These are phyloP conservation scores for Knoxia roxburghii DNA, from an alignment of 257 asterid genomes.

Conservation along the genomic window DNA sequence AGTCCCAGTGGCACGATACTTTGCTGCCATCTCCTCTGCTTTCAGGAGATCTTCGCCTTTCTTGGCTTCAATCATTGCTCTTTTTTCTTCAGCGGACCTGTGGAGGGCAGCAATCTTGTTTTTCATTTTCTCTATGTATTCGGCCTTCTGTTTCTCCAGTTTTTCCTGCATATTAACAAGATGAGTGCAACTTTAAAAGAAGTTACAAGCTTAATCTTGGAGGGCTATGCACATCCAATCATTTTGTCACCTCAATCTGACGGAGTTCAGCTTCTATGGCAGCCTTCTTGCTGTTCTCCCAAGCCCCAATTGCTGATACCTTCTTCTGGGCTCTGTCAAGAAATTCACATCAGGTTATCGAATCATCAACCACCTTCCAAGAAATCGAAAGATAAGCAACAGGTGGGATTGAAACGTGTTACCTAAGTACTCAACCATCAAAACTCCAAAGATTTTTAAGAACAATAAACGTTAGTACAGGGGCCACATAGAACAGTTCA, in stretches of 20 bases:
- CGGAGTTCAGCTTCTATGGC: constrained; percentile 75
- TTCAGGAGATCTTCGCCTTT: constrained; percentile 86
- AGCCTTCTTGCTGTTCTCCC: constrained; percentile 98
- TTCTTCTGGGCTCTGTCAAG: constrained; percentile 76
- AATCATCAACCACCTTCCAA: neutral
- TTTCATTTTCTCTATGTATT: constrained; percentile 60
- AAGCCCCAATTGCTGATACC: constrained; percentile 52
- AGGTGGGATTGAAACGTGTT: neutral
- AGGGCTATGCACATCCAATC: neutral
- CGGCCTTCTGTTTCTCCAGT: constrained; percentile 77
- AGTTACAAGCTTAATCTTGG: neutral
- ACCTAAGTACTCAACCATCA: neutral
- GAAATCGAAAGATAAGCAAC: neutral
- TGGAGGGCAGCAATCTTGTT: constrained; percentile 71
- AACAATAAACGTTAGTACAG: neutral
- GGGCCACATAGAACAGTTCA: too few species aligned
- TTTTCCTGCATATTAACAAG: constrained; percentile 44
- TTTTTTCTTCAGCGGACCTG: constrained; percentile 77
- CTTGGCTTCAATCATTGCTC: constrained; percentile 63
- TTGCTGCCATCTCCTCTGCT: constrained; percentile 88
- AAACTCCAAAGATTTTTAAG: neutral
- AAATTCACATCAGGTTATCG: constrained; percentile 14
- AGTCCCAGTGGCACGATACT: constrained; percentile 83
- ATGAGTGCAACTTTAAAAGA: neutral
- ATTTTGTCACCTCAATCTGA: constrained; percentile 61